phyloP scores from a whole-genome alignment of 169 alveolate genomes.

The Plasmodium billcollinsi region DNA sequence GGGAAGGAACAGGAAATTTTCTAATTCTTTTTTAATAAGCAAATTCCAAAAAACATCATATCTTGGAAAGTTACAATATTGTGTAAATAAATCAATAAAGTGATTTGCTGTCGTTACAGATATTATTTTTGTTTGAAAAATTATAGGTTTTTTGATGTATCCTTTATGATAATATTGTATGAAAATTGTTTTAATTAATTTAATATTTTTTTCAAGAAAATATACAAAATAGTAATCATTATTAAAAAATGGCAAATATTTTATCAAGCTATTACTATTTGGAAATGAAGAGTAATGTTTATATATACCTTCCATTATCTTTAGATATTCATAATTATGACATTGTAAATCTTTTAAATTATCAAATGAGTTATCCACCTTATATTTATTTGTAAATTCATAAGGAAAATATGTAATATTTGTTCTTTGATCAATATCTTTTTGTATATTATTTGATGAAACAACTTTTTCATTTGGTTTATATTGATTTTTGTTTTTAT shows the following conservation, averaged over 20 bases:
- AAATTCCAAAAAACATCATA: slow-evolving; percentile 58
- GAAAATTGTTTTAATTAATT: slow-evolving; percentile 48
- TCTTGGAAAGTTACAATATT: slow-evolving; percentile 68
- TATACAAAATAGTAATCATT: slow-evolving; percentile 47
- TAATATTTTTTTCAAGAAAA: slow-evolving; percentile 64
- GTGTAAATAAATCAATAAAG: slow-evolving; percentile 30
- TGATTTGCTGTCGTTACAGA: neutral
- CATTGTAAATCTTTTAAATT: slow-evolving; percentile 37
- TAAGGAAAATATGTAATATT: too few relatives aligned
- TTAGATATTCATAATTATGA: slow-evolving; percentile 51
- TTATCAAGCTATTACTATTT: slow-evolving; percentile 10
- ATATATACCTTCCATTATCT: slow-evolving; percentile 56
- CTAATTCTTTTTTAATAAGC: neutral
- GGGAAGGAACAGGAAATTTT: slow-evolving; percentile 32
- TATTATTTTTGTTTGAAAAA: slow-evolving; percentile 27
- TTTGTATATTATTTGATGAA: too few relatives aligned
- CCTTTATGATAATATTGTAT: slow-evolving; percentile 75
- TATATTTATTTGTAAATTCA: neutral
- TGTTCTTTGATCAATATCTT: too few relatives aligned
- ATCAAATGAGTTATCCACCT: slow-evolving; percentile 4
- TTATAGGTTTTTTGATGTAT: slow-evolving; percentile 17
- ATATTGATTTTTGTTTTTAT: too few relatives aligned
- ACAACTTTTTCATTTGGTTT: too few relatives aligned
- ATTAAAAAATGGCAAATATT: slow-evolving; percentile 53
- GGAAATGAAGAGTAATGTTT: neutral